A percentile compares a stretch with the other conserved stretches of the same genome.
Evolutionary conservation across 163 green algal species (phyloP).

Genomic region (Smithsoniella earleae): DNA sequence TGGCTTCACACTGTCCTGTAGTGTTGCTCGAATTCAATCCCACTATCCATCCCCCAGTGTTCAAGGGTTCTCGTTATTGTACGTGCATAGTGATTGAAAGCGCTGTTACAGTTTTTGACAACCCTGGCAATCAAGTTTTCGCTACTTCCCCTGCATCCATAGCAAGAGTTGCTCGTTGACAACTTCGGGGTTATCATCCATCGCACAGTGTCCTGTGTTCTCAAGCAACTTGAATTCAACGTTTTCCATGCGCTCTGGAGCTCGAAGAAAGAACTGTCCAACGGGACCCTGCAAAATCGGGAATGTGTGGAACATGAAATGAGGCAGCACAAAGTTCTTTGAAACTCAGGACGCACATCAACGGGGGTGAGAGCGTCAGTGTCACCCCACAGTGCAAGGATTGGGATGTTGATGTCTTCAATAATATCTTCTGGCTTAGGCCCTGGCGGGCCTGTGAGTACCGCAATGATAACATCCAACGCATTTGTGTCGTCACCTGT

Average conservation of each 20-base stretch:
- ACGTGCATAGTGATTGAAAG: neutral
- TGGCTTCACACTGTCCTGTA: no score
- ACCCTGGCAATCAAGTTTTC: neutral
- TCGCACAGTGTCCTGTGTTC: conserved; percentile 2
- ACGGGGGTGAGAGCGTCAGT: conserved; percentile 74
- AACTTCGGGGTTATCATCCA: conserved; percentile 54
- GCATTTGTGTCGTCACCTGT: conserved; percentile 35
- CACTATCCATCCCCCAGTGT: neutral
- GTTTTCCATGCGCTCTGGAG: neutral
- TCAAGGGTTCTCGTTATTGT: neutral
- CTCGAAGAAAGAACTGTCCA: neutral
- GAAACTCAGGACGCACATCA: conserved; percentile 41
- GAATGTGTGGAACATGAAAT: neutral
- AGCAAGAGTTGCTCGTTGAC: conserved; percentile 51
- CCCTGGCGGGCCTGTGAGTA: conserved; percentile 56
- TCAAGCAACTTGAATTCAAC: neutral
- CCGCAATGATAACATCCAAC: conserved; percentile 67
- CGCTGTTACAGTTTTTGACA: neutral
- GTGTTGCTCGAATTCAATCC: neutral
- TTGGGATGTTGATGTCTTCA: conserved; percentile 38
- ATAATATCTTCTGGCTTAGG: conserved; percentile 53
- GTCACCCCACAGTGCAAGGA: conserved; percentile 69
- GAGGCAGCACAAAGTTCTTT: neutral
- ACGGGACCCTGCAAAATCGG: conserved; percentile 6
- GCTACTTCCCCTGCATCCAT: conserved; percentile 40